Evolutionary conservation across 73 alveolate species (phyloP).

Genomic region (Symbiodinium natans): DNA sequence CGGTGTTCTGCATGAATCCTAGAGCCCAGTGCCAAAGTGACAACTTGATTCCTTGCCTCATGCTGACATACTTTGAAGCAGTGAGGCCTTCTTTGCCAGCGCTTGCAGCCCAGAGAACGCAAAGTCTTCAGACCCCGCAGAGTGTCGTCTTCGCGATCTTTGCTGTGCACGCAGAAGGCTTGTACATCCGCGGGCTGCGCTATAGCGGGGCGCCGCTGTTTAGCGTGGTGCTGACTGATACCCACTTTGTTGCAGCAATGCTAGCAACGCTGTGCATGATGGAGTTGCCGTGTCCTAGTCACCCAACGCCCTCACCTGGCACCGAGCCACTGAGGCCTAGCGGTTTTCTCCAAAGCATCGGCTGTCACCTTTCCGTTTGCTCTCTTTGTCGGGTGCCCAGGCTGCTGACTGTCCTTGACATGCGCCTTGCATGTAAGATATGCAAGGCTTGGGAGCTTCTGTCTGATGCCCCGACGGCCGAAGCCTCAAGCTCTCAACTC

Average conservation of each 20-base stretch:
- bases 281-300: too few relatives aligned
- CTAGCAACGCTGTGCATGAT: too few relatives aligned
- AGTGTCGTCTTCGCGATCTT: background rate
- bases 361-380: background rate
- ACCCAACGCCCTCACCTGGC: too few relatives aligned
- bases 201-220: background rate
- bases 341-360: background rate
- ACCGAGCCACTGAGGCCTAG: background rate
- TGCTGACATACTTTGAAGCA: too few relatives aligned
- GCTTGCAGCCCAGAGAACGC: background rate
- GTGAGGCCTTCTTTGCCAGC: background rate
- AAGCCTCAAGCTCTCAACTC: background rate
- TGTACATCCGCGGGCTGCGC: background rate
- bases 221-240: background rate
- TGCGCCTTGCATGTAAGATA: too few relatives aligned
- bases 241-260: too few relatives aligned
- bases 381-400: background rate
- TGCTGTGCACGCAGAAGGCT: background rate
- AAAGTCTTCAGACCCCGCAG: background rate
- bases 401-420: too few relatives aligned
- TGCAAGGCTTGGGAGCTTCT: conserved; percentile 7
- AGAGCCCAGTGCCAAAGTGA: background rate
- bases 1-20: background rate
- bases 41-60: too few relatives aligned
- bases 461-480: background rate